Base-by-base conservation (phyloP, 768 basidiomycete species). In the Psilocybe cyanescens region DNA sequence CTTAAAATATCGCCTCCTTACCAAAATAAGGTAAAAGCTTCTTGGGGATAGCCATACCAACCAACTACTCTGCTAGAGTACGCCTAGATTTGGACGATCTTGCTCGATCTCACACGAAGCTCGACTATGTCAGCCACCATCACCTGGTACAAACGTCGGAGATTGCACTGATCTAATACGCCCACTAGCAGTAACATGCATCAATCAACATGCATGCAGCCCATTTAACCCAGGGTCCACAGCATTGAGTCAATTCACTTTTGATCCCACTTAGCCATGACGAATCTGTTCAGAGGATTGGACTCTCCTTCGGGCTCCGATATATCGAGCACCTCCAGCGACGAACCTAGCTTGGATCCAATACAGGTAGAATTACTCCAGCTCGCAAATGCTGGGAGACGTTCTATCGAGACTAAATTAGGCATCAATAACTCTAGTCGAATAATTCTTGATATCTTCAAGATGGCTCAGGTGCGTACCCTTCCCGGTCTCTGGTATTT, bases 401-500 rank as follows among this genome's bases (percentile, higher is more conserved):
- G 55, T 51, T 50, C 61, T 24, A 28, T 66, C 8, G 63, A 60
- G 52, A 57, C 60, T 30, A 65, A 60, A 54, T 55, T 70, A 19
- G 69, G 67, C 8, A 65, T 70, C 52, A 46, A 58, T 33, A 52
- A 65, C 45, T 64, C 67, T 4, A 67, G 55, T 14, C 66, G 45
- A 37, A 67, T 70, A 50, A 58, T 62, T 14, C 65, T 70, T 12
- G 66, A 70, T 39, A 66, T 70, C 48, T 58, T 67, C 44, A 52
- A 56, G 51, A 33, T 61, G 51, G 66, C 69, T 33, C 62, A 65
- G 64, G 69, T 70, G 53, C 12, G 62, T 44, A 11, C 1, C 7
- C 17, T n/a, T 52, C 45, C n/a, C 8, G 12, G 7, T 30, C 5
- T 28, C 59, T 41, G 47, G 30, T 12, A 44, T 41, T n/a, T 28